Conservation (phyloP, 495 filamentous ascomycete genomes). For the Jackrogersella minutella region DNA sequence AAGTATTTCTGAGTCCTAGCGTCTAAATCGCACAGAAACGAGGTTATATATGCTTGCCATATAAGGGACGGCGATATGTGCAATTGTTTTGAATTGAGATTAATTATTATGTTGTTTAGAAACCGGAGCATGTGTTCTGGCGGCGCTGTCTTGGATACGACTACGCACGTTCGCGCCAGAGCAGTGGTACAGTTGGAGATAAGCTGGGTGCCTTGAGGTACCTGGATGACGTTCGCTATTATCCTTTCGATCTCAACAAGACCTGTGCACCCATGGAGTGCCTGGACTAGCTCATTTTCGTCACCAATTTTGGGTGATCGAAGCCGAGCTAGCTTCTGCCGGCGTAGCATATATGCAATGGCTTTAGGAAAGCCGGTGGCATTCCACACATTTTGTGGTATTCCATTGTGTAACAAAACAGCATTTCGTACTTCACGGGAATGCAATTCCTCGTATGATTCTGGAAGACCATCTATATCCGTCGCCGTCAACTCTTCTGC, state of each 20-base stretch:
- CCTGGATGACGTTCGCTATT: conserved; percentile 19
- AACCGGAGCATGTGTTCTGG: conserved; percentile 27
- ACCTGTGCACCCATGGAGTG: background rate
- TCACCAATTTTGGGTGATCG: background rate
- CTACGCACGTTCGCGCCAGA: background rate
- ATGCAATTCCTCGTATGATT: too few species aligned
- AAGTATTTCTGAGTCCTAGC: conserved; percentile 27
- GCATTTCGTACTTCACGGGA: background rate
- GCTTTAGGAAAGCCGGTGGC: conserved; percentile 10
- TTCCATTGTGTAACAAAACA: conserved; percentile 29
- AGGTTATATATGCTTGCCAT: conserved; percentile 7
- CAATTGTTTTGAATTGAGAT: conserved; percentile 11
- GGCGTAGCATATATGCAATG: conserved; percentile 29
- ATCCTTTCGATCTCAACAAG: conserved; percentile 31
- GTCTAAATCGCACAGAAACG: conserved; percentile 14
- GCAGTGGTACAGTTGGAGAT: conserved; percentile 9
- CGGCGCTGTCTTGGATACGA: background rate
- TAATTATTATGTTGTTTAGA: conserved; percentile 39
- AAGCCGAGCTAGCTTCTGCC: conserved; percentile 13
- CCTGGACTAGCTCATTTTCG: background rate
- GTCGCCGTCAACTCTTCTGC: background rate
- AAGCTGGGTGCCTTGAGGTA: conserved; percentile 20
- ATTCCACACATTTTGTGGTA: conserved; percentile 17
- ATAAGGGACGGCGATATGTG: conserved; percentile 3
- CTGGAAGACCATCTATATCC: too few species aligned